These are phyloP conservation scores for Diaporthe citri DNA, from an alignment of 2,329 filamentous ascomycete genomes.

Conservation along the genomic window DNA sequence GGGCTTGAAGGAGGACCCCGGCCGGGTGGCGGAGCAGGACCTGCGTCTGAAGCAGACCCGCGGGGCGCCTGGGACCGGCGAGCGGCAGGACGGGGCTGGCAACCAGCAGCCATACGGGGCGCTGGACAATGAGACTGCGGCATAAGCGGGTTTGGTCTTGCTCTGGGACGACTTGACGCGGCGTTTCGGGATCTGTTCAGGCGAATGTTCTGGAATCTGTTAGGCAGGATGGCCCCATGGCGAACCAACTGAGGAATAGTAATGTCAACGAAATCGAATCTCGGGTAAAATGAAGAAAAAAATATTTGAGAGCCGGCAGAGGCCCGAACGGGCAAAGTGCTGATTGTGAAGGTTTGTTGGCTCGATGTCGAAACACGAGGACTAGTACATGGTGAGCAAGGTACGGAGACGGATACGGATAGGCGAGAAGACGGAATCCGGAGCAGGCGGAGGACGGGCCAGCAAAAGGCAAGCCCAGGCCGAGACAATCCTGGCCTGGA, in stretches of 20 bases:
- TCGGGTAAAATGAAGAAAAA: not conserved
- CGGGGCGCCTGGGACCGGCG: conserved; percentile 27
- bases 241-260: not conserved
- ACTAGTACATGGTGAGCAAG: conserved; percentile 21
- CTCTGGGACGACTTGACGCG: not conserved
- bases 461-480: not conserved
- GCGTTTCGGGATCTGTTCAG: conserved; percentile 9
- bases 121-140: conserved; percentile 32
- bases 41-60: conserved; percentile 29
- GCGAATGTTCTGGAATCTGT: not conserved
- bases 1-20: conserved; percentile 45
- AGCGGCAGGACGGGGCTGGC: conserved; percentile 26
- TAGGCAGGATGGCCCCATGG: not conserved
- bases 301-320: not conserved
- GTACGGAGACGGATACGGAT: conserved; percentile 2
- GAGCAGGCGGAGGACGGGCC: not conserved
- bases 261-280: conserved; percentile 5
- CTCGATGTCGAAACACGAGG: conserved; percentile 2
- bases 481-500: conserved; percentile 11
- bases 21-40: conserved; percentile 38
- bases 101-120: conserved; percentile 35
- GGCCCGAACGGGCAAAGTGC: conserved; percentile 24
- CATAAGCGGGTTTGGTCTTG: not conserved
- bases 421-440: not conserved
- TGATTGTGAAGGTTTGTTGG: conserved; percentile 23